phyloP scores from a whole-genome alignment of 345 rosid genomes.

The Lepidium didymum region DNA sequence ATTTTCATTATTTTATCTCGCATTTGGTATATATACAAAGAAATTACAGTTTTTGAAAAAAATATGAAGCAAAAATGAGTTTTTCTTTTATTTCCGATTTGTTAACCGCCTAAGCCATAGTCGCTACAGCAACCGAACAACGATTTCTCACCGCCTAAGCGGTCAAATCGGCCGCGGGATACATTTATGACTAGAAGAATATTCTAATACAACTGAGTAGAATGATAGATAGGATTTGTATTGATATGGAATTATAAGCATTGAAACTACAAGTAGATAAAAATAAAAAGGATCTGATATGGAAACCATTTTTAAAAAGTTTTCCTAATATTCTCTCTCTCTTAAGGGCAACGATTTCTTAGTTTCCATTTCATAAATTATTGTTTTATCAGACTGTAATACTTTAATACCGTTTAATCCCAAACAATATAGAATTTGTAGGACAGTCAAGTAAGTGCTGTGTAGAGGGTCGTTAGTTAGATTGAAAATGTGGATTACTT shows the following conservation, averaged over 20 bases:
- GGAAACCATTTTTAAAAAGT: not conserved
- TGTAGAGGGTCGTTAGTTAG: not conserved
- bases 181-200: conserved; percentile 15
- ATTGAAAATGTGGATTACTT: not conserved
- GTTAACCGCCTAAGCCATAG: too few relatives aligned
- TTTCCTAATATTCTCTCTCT: not conserved
- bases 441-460: conserved; percentile 9
- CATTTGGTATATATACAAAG: too few relatives aligned
- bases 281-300: not conserved
- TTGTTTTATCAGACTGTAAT: not conserved
- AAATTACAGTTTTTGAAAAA: too few relatives aligned
- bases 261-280: not conserved
- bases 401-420: not conserved
- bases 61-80: too few relatives aligned
- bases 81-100: too few relatives aligned
- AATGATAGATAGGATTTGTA: not conserved
- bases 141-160: too few relatives aligned
- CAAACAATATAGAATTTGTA: not conserved
- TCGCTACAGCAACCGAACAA: too few relatives aligned
- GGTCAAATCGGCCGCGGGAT: too few relatives aligned
- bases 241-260: not conserved
- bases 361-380: not conserved
- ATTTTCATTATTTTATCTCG: too few relatives aligned
- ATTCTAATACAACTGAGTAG: conserved; percentile 10
- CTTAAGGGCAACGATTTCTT: not conserved